phyloP scores from a whole-genome alignment of 2,329 filamentous ascomycete genomes.

The Fusarium beomiforme region DNA sequence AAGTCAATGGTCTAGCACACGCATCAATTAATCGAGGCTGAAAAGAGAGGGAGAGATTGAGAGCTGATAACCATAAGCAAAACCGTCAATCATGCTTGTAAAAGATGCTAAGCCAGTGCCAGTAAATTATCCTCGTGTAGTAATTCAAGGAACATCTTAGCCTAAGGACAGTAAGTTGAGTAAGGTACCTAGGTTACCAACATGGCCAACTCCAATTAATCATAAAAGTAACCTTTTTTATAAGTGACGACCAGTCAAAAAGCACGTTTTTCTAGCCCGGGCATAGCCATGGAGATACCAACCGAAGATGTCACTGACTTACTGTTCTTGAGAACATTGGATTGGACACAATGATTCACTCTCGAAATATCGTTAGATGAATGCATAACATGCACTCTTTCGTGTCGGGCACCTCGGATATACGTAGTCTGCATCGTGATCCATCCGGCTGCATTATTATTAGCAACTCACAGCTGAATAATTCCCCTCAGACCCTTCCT shows the following conservation, averaged over 20 bases:
- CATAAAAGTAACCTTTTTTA: slow-evolving; percentile 5
- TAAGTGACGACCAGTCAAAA: slow-evolving; percentile 5
- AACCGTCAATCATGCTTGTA: not conserved
- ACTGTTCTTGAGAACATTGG: not conserved
- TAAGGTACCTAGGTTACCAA: not conserved
- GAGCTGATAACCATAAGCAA: not conserved
- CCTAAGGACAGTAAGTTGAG: not conserved
- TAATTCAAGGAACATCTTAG: not conserved
- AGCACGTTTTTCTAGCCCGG: not conserved
- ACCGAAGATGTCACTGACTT: not conserved
- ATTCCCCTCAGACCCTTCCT: slow-evolving; percentile 8
- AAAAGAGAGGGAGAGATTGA: not conserved
- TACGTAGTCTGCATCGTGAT: not conserved
- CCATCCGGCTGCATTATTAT: not conserved
- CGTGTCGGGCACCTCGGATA: not conserved
- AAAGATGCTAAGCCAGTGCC: not conserved
- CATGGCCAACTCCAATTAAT: not conserved
- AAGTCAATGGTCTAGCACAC: too few species aligned
- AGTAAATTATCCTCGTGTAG: not conserved
- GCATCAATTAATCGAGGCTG: not conserved
- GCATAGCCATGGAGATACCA: not conserved
- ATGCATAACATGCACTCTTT: slow-evolving; percentile 1
- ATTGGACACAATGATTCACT: not conserved
- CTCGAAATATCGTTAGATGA: not conserved
- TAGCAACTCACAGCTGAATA: not conserved